Percentiles rank a stretch among this genome's conserved stretches.
Evolutionary conservation across 768 basidiomycete species (phyloP).

Genomic region (Pleurotus ostreatus): DNA sequence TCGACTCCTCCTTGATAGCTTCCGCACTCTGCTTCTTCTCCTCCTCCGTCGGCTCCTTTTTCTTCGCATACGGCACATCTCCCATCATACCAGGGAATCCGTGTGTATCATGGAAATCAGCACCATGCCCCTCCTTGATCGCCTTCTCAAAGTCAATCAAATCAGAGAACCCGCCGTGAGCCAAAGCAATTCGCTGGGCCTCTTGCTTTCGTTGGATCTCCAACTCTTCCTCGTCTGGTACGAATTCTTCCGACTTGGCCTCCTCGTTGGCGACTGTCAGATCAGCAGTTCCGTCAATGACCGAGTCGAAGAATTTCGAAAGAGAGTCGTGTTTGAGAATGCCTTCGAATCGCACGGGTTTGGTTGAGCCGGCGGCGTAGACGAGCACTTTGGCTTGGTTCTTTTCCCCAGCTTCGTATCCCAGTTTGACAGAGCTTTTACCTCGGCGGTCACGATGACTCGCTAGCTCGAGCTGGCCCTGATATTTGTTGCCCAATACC

Average conservation of each 20-base stretch:
- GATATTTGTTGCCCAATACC: conserved; percentile 70
- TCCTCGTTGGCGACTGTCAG: conserved; percentile 39
- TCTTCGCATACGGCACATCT: conserved; percentile 20
- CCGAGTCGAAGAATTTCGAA: conserved; percentile 66
- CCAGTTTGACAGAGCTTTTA: conserved; percentile 51
- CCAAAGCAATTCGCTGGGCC: conserved; percentile 46
- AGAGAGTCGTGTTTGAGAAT: conserved; percentile 71
- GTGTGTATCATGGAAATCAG: conserved; percentile 38
- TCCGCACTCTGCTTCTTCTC: conserved; percentile 8
- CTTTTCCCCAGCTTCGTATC: conserved; percentile 49
- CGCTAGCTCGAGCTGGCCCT: conserved; percentile 57
- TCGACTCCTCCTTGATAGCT: conserved; percentile 9
- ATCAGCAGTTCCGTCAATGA: conserved; percentile 65
- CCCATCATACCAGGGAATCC: conserved; percentile 43
- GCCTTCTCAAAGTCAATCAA: conserved; percentile 52
- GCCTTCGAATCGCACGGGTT: conserved; percentile 69
- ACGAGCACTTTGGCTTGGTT: conserved; percentile 67
- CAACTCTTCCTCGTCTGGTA: conserved; percentile 34
- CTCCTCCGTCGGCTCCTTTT: conserved; percentile 13
- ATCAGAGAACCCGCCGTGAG: conserved; percentile 47
- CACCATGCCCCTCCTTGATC: conserved; percentile 34
- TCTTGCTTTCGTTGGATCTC: conserved; percentile 49
- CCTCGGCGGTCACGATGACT: conserved; percentile 66
- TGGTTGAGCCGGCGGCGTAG: conserved; percentile 58
- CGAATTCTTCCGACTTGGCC: conserved; percentile 36